Percentiles rank a stretch among this genome's conserved stretches.
Evolutionary conservation across 2,329 filamentous ascomycete genomes (phyloP).

Genomic region (Fusarium armeniacum): DNA sequence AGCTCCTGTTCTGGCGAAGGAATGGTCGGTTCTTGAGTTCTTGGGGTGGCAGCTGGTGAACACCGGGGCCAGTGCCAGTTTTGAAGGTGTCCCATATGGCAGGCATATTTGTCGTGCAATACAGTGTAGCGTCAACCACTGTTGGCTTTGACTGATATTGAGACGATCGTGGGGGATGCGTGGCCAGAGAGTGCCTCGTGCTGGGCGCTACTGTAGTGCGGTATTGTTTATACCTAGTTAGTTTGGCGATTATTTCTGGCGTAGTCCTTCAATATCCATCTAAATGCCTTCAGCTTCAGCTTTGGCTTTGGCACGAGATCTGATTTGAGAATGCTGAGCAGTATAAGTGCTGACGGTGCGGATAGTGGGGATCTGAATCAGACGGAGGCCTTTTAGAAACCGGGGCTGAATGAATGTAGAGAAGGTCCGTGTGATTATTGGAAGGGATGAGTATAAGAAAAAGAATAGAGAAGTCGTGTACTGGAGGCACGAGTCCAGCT

Average conservation of each 20-base stretch:
- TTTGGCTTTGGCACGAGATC: conserved; percentile 19
- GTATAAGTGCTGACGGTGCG: conserved; percentile 38
- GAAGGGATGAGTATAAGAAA: conserved; percentile 16
- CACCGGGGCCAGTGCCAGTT: conserved; percentile 42
- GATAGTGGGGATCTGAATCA: conserved; percentile 23
- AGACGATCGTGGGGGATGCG: conserved; percentile 8
- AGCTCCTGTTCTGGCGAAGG: conserved; percentile 40
- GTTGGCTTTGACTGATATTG: conserved; percentile 23
- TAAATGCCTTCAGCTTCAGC: conserved; percentile 19
- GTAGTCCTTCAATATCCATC: conserved; percentile 17
- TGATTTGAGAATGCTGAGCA: conserved; percentile 19
- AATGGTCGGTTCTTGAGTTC: conserved; percentile 50
- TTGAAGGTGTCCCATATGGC: conserved; percentile 50
- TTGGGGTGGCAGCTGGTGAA: conserved; percentile 45
- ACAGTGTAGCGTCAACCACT: conserved; percentile 14
- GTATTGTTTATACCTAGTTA: background rate
- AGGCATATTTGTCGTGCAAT: conserved; percentile 42
- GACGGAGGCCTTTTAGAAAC: conserved; percentile 31
- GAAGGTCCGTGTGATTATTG: conserved; percentile 13
- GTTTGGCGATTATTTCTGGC: conserved; percentile 42
- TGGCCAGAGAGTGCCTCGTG: conserved; percentile 28
- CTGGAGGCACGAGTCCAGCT: conserved; percentile 42
- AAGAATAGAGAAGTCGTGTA: conserved; percentile 28
- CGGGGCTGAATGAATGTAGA: conserved; percentile 19
- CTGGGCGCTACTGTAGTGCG: conserved; percentile 27